Evolutionary conservation across 2,329 filamentous ascomycete genomes (phyloP).

Genomic region (Metarhizium album): DNA sequence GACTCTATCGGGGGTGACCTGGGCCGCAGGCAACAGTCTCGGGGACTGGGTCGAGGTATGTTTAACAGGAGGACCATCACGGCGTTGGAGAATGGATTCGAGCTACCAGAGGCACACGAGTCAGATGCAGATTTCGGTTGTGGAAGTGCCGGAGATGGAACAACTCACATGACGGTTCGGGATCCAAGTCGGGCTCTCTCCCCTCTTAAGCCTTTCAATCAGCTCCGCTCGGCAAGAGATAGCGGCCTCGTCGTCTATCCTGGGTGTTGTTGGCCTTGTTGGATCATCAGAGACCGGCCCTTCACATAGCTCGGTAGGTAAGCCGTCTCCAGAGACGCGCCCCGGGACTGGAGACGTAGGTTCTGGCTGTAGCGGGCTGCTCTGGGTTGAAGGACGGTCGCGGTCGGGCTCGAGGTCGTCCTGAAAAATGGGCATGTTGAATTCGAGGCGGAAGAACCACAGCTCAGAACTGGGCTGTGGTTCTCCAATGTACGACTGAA

Average conservation of each 20-base stretch:
- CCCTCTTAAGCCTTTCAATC: conserved; percentile 74
- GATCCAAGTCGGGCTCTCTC: conserved; percentile 65
- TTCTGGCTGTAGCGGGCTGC: conserved; percentile 13
- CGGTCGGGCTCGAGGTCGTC: conserved; percentile 31
- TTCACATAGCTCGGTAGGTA: conserved; percentile 50
- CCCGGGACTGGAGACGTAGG: conserved; percentile 12
- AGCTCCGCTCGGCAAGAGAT: conserved; percentile 61
- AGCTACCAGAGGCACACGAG: conserved; percentile 17
- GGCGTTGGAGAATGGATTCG: conserved; percentile 24
- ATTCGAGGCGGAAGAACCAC: conserved; percentile 20
- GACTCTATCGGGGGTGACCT: conserved; percentile 36
- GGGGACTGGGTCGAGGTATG: conserved; percentile 26
- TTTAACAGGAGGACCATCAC: conserved; percentile 13
- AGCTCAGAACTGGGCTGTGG: conserved; percentile 17
- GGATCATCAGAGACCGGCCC: conserved; percentile 39
- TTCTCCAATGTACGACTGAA: conserved; percentile 8
- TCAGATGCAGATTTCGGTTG: neutral
- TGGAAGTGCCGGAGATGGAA: too few relatives aligned
- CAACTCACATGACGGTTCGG: conserved; percentile 48
- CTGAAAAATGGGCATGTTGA: conserved; percentile 48
- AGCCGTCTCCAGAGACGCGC: conserved; percentile 46
- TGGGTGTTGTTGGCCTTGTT: conserved; percentile 13
- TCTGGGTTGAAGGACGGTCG: conserved; percentile 14
- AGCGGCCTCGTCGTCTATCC: conserved; percentile 16
- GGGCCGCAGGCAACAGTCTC: conserved; percentile 32